Base-by-base conservation (phyloP, 345 rosid species). In the Atalantia buxifolia region DNA sequence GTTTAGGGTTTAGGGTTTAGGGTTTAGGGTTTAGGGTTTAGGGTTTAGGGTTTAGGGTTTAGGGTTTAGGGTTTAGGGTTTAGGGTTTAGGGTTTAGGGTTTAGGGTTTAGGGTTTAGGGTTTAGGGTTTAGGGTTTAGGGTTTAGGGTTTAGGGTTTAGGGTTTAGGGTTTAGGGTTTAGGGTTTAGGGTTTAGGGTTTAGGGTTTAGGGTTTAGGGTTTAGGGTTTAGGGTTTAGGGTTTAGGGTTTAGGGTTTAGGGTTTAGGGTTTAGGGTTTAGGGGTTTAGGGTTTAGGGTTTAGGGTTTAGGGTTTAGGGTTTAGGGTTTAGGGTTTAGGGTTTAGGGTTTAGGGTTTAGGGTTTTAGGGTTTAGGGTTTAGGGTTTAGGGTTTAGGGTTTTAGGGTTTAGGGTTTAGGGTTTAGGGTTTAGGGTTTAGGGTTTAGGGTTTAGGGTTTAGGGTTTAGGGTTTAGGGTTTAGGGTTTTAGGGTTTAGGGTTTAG, bases 181-280 rank as follows among this genome's bases (percentile, higher is more conserved):
- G 74, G 74, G 59, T 42, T 42, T 42, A 24, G 74, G 74, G 59
- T 70, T 70, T 40, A 48, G 74, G 74, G 53, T 70, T 70, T 31
- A 35, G 71, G 71, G 40, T 67, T 67, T 31, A 35, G 71, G 71
- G 40, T 67, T 67, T 31, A 35, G 71, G 71, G 40, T 67, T 67
- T 31, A 35, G 71, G 71, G 28, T 64, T 64, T 24, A 28, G 67
- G 67, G 28, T 64, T 64, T 24, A 28, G 67, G 67, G 28, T 64
- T 30, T 30, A 30, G 36, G 66, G 35, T 67, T 67, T 31, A 35
- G 71, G 71, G 40, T 67, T 67, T 31, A 35, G 71, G 71, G 40
- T 67, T 67, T 31, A 35, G 71, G 71, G 40, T 67, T 67, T 13
- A 21, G 71, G 71, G 22, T 67, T 67, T 4, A 4, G n/a, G 71